Evolutionary conservation across 2,329 filamentous ascomycete genomes (phyloP).

Genomic region (Fonsecaea monophora): DNA sequence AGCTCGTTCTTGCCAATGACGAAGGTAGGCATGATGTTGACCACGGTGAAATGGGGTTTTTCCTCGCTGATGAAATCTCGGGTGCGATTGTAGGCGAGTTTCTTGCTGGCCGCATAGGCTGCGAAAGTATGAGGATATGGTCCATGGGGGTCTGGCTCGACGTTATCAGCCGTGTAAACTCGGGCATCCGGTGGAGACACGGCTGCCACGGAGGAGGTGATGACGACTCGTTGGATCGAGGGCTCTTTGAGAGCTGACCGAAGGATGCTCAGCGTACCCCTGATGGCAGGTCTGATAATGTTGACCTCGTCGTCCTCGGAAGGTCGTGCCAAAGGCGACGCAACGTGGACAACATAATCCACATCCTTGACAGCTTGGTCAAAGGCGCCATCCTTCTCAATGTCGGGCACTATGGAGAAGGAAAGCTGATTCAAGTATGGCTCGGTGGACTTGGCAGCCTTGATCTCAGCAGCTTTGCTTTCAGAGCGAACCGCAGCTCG

Average conservation of each 20-base stretch:
- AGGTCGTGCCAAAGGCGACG: conserved; percentile 35
- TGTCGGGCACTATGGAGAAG: conserved; percentile 73
- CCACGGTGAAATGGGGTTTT: conserved; percentile 64
- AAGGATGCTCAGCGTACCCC: conserved; percentile 68
- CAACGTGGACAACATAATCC: conserved; percentile 48
- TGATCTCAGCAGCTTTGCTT: conserved; percentile 34
- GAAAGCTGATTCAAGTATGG: conserved; percentile 59
- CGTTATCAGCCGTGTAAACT: conserved; percentile 46
- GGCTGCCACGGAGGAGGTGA: conserved; percentile 72
- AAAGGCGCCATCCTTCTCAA: conserved; percentile 75
- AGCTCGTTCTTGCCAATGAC: conserved; percentile 61
- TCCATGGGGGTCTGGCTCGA: conserved; percentile 29
- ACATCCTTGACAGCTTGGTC: conserved; percentile 63
- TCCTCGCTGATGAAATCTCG: conserved; percentile 68
- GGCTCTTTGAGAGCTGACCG: conserved; percentile 66
- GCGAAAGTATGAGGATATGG: conserved; percentile 42
- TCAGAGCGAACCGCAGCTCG: conserved; percentile 41
- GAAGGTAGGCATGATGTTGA: conserved; percentile 67
- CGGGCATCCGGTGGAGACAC: conserved; percentile 53
- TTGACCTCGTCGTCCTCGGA: conserved; percentile 37
- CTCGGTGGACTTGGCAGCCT: conserved; percentile 33
- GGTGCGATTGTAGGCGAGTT: conserved; percentile 68
- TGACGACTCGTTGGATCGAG: conserved; percentile 73
- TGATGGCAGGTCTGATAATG: conserved; percentile 65
- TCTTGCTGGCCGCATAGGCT: conserved; percentile 63